A percentile compares a stretch with the other conserved stretches of the same genome.
phyloP scores from a whole-genome alignment of 1,284 basidiomycete species.

The Sporisorium iseilematis-ciliati region DNA sequence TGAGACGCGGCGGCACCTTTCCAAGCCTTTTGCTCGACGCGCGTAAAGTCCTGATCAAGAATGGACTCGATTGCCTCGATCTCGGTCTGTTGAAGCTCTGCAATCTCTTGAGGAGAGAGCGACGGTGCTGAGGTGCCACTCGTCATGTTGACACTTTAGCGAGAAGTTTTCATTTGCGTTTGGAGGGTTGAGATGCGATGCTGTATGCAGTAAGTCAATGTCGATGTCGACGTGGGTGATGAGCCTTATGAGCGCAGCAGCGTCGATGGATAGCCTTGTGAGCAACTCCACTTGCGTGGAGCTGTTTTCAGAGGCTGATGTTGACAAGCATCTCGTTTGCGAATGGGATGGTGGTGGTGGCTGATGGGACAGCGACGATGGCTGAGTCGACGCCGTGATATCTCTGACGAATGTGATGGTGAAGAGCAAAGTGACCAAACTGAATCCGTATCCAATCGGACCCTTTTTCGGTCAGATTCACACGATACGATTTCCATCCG shows the following conservation, averaged over 20 bases:
- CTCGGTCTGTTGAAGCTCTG: slow-evolving; percentile 60
- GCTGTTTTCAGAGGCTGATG: slow-evolving; percentile 28
- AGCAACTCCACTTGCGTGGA: slow-evolving; percentile 51
- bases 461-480: slow-evolving; percentile 18
- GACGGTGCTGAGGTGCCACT: slow-evolving; percentile 14
- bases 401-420: slow-evolving; percentile 7
- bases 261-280: slow-evolving; percentile 14
- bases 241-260: slow-evolving; percentile 9
- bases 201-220: not conserved
- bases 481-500: slow-evolving; percentile 5
- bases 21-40: slow-evolving; percentile 55
- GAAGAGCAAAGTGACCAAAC: slow-evolving; percentile 1
- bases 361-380: not conserved
- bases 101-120: slow-evolving; percentile 51
- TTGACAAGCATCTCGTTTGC: slow-evolving; percentile 27
- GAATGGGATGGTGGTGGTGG: slow-evolving; percentile 8
- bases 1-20: slow-evolving; percentile 45
- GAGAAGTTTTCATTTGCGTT: slow-evolving; percentile 17
- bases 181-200: slow-evolving; percentile 18
- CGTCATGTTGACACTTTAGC: slow-evolving; percentile 18
- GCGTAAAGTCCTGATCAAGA: slow-evolving; percentile 57
- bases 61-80: slow-evolving; percentile 63
- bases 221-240: not conserved
- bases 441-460: slow-evolving; percentile 1
- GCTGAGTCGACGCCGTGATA: not conserved